Conservation (phyloP, 169 alveolate species). For the Sarcocystis neurona region DNA sequence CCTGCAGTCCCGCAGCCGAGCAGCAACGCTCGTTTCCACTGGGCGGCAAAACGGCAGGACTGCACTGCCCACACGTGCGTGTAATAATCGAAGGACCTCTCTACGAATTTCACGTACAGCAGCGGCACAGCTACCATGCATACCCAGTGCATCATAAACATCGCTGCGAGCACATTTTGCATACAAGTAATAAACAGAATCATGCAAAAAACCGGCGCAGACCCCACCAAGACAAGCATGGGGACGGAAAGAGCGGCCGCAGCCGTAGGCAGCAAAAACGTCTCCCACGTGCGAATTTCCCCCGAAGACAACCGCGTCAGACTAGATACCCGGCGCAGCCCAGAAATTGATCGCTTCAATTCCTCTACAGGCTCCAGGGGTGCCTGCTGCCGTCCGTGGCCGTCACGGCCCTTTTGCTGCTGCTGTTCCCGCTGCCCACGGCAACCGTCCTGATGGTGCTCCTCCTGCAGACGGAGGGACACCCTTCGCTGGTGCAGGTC, state of each 20-base stretch:
- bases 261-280: slow-evolving; percentile 5
- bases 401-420: too few relatives aligned
- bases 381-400: too few relatives aligned
- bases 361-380: too few relatives aligned
- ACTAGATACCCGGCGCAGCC: too few relatives aligned
- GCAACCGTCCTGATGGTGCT: too few relatives aligned
- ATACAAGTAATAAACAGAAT: slow-evolving; percentile 10
- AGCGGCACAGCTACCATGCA: slow-evolving; percentile 44
- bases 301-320: too few relatives aligned
- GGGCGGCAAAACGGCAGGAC: slow-evolving; percentile 24
- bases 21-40: slow-evolving; percentile 35
- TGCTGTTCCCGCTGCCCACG: too few relatives aligned
- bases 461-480: too few relatives aligned
- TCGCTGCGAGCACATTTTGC: slow-evolving; percentile 18
- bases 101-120: slow-evolving; percentile 33
- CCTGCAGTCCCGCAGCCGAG: not conserved
- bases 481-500: too few relatives aligned
- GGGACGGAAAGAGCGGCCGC: not conserved
- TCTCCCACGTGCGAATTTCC: slow-evolving; percentile 18
- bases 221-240: not conserved
- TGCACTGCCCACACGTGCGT: slow-evolving; percentile 9
- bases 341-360: too few relatives aligned
- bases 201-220: slow-evolving; percentile 32
- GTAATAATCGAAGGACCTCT: slow-evolving; percentile 9
- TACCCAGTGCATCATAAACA: slow-evolving; percentile 55